Percentiles rank a stretch among this genome's conserved stretches.
phyloP scores from a whole-genome alignment of 345 rosid species.

The Eucalyptus curtisii region DNA sequence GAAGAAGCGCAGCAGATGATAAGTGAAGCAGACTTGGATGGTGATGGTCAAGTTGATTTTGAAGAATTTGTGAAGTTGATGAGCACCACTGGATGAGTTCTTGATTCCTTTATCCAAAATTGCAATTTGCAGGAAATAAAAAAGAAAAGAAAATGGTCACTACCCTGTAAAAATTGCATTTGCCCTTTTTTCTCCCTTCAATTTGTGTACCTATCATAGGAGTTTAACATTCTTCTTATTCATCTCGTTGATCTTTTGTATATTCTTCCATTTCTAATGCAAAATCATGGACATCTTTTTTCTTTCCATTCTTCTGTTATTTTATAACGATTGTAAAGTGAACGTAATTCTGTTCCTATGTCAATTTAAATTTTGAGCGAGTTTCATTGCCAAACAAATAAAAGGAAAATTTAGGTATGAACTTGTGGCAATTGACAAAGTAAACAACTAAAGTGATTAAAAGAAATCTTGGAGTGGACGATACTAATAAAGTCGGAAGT shows the following conservation, averaged over 20 bases:
- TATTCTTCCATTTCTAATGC: neutral
- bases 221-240: neutral
- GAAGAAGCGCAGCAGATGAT: slow-evolving; percentile 90
- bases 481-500: neutral
- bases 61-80: slow-evolving; percentile 90
- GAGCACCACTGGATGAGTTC: slow-evolving; percentile 5
- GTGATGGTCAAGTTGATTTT: slow-evolving; percentile 85
- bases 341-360: neutral
- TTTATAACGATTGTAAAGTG: neutral
- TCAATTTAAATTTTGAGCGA: neutral
- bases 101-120: neutral
- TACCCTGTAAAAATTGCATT: neutral
- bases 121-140: neutral
- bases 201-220: neutral
- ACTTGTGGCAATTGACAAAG: neutral
- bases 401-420: neutral
- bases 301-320: neutral
- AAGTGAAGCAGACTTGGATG: slow-evolving; percentile 87
- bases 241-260: neutral
- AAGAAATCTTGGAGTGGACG: neutral
- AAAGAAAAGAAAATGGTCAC: neutral
- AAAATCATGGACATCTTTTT: neutral
- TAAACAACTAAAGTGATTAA: neutral
- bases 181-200: neutral
- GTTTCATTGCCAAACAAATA: neutral